These are phyloP conservation scores for Hericium rajendrae DNA, from an alignment of 768 basidiomycete genomes.

Conservation along the genomic window DNA sequence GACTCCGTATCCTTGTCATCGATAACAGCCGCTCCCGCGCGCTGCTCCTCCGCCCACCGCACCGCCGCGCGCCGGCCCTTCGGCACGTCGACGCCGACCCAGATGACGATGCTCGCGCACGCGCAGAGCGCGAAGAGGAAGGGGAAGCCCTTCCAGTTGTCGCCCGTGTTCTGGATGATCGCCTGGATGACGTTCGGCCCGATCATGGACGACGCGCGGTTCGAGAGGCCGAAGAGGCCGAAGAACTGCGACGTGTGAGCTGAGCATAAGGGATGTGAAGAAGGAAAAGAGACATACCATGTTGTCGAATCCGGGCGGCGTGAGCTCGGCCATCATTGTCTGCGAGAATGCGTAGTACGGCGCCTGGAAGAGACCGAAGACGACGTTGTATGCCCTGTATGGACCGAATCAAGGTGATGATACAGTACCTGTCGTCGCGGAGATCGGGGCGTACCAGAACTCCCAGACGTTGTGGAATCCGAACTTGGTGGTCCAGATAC, in stretches of 20 bases:
- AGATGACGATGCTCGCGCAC: conserved; percentile 61
- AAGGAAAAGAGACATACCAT: conserved; percentile 32
- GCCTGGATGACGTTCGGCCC: conserved; percentile 81
- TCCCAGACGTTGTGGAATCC: conserved; percentile 84
- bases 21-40: background rate
- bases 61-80: conserved; percentile 30
- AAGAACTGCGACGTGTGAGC: conserved; percentile 48
- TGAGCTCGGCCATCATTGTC: conserved; percentile 85
- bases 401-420: background rate
- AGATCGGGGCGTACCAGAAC: conserved; percentile 51
- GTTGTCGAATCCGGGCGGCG: conserved; percentile 82
- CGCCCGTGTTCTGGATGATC: conserved; percentile 61
- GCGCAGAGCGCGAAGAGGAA: conserved; percentile 70
- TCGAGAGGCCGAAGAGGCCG: conserved; percentile 76
- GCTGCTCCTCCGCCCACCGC: conserved; percentile 25
- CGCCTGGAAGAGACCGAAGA: conserved; percentile 76
- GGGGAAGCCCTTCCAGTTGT: conserved; percentile 80
- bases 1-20: background rate
- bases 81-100: conserved; percentile 45
- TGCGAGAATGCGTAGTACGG: conserved; percentile 84
- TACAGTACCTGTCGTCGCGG: conserved; percentile 4
- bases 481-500: conserved; percentile 68
- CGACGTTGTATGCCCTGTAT: conserved; percentile 64
- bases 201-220: conserved; percentile 79
- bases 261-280: background rate